Percentiles rank a stretch among this genome's conserved stretches.
These are phyloP conservation scores for Pinus tabuliformis DNA, from an alignment of 75 land plant genomes.

Conservation along the genomic window DNA sequence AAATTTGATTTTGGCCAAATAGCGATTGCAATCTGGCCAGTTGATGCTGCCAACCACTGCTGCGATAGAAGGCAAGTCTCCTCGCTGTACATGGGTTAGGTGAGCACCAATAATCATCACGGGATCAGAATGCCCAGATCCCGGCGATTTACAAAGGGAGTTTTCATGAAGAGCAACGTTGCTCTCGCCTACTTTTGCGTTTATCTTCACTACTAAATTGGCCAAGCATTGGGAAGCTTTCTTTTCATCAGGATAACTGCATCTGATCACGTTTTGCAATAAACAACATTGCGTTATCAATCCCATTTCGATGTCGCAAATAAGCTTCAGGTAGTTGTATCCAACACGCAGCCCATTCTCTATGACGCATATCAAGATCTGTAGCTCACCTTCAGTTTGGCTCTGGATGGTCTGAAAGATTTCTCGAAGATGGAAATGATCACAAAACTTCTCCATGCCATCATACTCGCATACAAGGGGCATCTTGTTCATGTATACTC, in stretches of 20 bases:
- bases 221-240: conserved; percentile 39
- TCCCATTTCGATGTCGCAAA: conserved; percentile 49
- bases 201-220: conserved; percentile 54
- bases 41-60: conserved; percentile 58
- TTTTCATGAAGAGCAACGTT: conserved; percentile 21
- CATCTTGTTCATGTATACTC: conserved; percentile 23
- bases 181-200: conserved; percentile 60
- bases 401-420: conserved; percentile 3
- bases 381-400: neutral
- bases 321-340: conserved; percentile 55
- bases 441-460: conserved; percentile 11
- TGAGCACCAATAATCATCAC: conserved; percentile 58
- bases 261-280: conserved; percentile 2
- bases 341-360: conserved; percentile 17
- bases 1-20: conserved; percentile 36
- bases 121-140: conserved; percentile 5
- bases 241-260: neutral
- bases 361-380: conserved; percentile 47
- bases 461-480: neutral
- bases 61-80: conserved; percentile 45
- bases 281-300: conserved; percentile 67
- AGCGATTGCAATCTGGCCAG: conserved; percentile 43
- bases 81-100: conserved; percentile 34
- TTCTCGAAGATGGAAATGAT: conserved; percentile 8
- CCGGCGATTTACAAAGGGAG: neutral